Conservation (phyloP, 1,284 basidiomycete genomes). For the Trichosporon ovoides region DNA sequence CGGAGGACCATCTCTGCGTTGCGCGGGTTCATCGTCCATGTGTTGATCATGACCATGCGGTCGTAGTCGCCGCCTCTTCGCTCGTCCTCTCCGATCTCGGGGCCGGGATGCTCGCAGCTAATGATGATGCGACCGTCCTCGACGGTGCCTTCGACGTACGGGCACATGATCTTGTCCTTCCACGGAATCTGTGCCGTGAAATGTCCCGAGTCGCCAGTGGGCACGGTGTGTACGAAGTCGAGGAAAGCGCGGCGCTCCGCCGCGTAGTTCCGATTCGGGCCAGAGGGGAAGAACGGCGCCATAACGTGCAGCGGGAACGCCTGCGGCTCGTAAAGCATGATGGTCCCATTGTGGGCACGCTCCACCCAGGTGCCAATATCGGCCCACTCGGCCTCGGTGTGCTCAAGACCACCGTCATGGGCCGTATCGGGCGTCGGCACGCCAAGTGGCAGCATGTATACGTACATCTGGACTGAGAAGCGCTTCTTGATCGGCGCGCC, state of each 20-base stretch:
- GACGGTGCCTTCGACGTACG: not conserved
- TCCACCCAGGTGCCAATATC: slow-evolving; percentile 2
- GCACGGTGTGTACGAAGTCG: slow-evolving; percentile 8
- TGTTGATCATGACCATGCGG: slow-evolving; percentile 16
- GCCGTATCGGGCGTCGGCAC: not conserved
- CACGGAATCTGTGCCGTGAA: slow-evolving; percentile 8
- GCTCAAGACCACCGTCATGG: slow-evolving; percentile 20
- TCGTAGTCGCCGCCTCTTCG: slow-evolving; percentile 14
- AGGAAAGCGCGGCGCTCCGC: slow-evolving; percentile 8
- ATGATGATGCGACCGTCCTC: slow-evolving; percentile 9
- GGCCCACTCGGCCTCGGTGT: slow-evolving; percentile 14
- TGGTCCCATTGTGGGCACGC: slow-evolving; percentile 5
- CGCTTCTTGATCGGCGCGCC: slow-evolving; percentile 11
- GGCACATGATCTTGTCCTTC: slow-evolving; percentile 18
- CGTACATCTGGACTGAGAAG: slow-evolving; percentile 21
- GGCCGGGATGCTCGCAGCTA: slow-evolving; percentile 14
- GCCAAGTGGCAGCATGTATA: slow-evolving; percentile 16
- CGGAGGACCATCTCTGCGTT: slow-evolving; percentile 8
- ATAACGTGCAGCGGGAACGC: slow-evolving; percentile 15
- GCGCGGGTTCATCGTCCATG: slow-evolving; percentile 5
- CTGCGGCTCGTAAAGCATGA: slow-evolving; percentile 21
- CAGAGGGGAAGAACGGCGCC: slow-evolving; percentile 10
- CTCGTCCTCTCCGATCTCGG: slow-evolving; percentile 9
- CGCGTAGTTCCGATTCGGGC: slow-evolving; percentile 9
- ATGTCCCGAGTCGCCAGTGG: slow-evolving; percentile 9